Evolutionary conservation across 257 asterid genomes (phyloP).

Genomic region (Solanum habrochaites): DNA sequence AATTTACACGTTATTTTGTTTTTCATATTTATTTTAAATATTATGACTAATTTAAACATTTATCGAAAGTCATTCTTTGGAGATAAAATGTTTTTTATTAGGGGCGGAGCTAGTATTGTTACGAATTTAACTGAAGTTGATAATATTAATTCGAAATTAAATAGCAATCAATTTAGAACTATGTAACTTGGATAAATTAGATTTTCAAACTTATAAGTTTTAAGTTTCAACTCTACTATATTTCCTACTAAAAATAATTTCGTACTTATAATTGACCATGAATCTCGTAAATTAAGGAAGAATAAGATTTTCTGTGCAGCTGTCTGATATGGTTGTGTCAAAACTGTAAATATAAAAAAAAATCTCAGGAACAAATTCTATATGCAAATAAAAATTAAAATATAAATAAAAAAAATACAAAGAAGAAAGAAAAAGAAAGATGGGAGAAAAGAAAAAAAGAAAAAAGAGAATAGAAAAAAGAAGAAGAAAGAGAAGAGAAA

Average conservation of each 20-base stretch:
- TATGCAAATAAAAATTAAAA: too few species aligned
- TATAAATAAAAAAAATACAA: too few species aligned
- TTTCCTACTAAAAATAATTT: neutral
- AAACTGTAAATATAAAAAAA: too few species aligned
- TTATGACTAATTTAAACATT: neutral
- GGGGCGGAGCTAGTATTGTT: neutral
- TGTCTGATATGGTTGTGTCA: too few species aligned
- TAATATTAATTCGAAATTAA: neutral
- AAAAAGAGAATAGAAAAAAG: too few species aligned
- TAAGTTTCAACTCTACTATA: neutral
- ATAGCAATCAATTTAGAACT: neutral
- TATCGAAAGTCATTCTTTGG: neutral
- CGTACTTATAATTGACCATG: neutral
- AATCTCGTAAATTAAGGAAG: neutral
- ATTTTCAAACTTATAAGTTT: neutral
- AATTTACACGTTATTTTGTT: neutral
- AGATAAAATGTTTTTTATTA: neutral
- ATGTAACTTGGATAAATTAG: neutral
- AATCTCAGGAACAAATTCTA: too few species aligned
- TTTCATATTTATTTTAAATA: accelerated
- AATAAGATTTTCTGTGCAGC: neutral
- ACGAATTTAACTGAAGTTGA: neutral
- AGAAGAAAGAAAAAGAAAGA: too few species aligned
- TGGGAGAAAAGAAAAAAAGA: too few species aligned
- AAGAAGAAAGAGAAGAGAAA: too few species aligned